Evolutionary conservation across 2,329 filamentous ascomycete species (phyloP).

Genomic region (Epicoccum sorghinum): DNA sequence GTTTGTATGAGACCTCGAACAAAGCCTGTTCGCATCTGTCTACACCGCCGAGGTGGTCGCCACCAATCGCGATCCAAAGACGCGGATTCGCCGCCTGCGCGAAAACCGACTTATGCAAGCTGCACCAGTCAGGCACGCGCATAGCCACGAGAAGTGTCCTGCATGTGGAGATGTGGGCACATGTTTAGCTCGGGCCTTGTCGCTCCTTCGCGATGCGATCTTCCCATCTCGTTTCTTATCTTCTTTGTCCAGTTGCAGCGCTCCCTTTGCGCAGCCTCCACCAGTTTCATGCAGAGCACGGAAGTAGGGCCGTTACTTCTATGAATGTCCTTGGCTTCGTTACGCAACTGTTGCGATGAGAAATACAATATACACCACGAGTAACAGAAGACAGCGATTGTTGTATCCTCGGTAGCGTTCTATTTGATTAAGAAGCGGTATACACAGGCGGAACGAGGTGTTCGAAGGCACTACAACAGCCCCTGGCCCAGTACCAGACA

Average conservation of each 20-base stretch:
- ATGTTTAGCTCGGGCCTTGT: conserved; percentile 11
- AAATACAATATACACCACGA: conserved; percentile 3
- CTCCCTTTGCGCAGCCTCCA: conserved; percentile 8
- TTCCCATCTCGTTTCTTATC: not conserved
- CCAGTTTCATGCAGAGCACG: conserved; percentile 5
- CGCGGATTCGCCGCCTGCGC: conserved; percentile 10
- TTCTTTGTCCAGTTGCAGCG: not conserved
- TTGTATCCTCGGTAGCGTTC: conserved; percentile 13
- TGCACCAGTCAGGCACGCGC: conserved; percentile 14
- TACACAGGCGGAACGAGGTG: not conserved
- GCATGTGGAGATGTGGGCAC: conserved; percentile 13
- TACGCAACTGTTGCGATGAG: conserved; percentile 16
- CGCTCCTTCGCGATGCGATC: conserved; percentile 5
- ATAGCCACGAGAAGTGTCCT: conserved; percentile 12
- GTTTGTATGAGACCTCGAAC: not conserved
- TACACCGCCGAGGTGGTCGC: conserved; percentile 14
- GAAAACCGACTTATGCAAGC: conserved; percentile 8
- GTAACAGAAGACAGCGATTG: conserved; percentile 12
- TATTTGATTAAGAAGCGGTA: not conserved
- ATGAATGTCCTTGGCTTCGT: conserved; percentile 4
- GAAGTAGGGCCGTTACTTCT: conserved; percentile 1
- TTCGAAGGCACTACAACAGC: not conserved
- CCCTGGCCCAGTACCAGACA: not conserved
- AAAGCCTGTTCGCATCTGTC: conserved; percentile 1
- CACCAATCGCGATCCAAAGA: conserved; percentile 13